Percentiles rank a stretch among this genome's conserved stretches.
Evolutionary conservation across 306 rosid species (phyloP).

Genomic region (Canavalia gladiata): DNA sequence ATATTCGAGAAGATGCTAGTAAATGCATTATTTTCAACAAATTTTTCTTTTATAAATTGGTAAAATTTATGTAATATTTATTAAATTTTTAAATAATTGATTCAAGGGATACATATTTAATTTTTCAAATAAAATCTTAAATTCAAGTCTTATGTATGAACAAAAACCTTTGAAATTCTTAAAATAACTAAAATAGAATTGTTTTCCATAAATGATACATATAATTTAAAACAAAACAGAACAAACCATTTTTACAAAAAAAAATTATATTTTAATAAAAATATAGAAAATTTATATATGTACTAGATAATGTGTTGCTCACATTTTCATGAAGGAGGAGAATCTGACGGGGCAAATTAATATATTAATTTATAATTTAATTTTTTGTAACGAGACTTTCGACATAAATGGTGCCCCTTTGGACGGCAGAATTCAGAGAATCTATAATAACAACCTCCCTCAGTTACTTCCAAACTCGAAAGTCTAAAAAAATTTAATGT

Average conservation of each 20-base stretch:
- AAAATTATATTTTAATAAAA: no score
- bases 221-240: no score
- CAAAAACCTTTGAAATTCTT: no score
- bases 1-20: background rate
- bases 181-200: no score
- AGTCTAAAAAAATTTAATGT: slow-evolving; percentile 30
- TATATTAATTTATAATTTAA: background rate
- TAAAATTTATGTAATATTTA: background rate
- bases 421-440: slow-evolving; percentile 55
- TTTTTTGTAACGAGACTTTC: slow-evolving; percentile 7
- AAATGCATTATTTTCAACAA: no score
- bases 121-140: no score
- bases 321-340: background rate
- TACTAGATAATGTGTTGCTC: background rate
- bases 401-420: slow-evolving; percentile 28
- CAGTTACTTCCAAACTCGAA: slow-evolving; percentile 46
- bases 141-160: no score
- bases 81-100: background rate
- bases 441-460: slow-evolving; percentile 54
- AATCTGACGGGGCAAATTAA: background rate
- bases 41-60: no score
- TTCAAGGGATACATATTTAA: no score
- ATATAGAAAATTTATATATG: no score
- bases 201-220: no score
- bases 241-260: no score